Evolutionary conservation across 495 filamentous ascomycete genomes (phyloP).

Genomic region (Penicillium psychrofluorescens): DNA sequence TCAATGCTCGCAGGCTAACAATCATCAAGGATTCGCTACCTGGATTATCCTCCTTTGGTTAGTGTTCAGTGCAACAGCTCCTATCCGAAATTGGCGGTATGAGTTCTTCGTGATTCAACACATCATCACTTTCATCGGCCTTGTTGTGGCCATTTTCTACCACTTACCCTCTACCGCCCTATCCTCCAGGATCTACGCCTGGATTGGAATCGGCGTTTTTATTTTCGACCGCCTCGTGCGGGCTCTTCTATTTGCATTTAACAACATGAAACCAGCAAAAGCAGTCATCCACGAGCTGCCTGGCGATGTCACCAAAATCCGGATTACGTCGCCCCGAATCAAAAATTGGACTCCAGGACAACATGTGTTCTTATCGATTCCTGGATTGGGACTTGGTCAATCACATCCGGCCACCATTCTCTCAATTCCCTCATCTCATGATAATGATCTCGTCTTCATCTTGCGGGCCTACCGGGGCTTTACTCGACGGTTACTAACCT

Average conservation of each 20-base stretch:
- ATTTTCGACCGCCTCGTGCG: slow-evolving; percentile 52
- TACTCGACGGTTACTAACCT: slow-evolving; percentile 2
- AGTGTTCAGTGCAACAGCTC: slow-evolving; percentile 57
- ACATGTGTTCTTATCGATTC: slow-evolving; percentile 6
- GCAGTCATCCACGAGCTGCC: slow-evolving; percentile 28
- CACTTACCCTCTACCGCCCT: slow-evolving; percentile 51
- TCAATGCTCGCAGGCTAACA: slow-evolving; percentile 49
- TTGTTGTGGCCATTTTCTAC: slow-evolving; percentile 55
- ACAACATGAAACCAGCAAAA: too few species aligned
- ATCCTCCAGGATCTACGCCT: slow-evolving; percentile 44
- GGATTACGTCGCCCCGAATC: neutral
- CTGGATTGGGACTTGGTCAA: slow-evolving; percentile 5
- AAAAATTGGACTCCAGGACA: slow-evolving; percentile 7
- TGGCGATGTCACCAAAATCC: slow-evolving; percentile 21
- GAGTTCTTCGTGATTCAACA: slow-evolving; percentile 83
- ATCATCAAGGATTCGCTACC: slow-evolving; percentile 64
- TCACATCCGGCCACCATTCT: slow-evolving; percentile 10
- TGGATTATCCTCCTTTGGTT: slow-evolving; percentile 72
- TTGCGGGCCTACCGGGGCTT: slow-evolving; percentile 6
- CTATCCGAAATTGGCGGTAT: slow-evolving; percentile 61
- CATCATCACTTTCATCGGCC: slow-evolving; percentile 56
- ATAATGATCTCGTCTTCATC: slow-evolving; percentile 7
- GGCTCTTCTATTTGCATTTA: too few species aligned
- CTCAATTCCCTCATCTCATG: slow-evolving; percentile 5
- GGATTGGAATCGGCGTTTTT: slow-evolving; percentile 65